Evolutionary conservation across 2,329 filamentous ascomycete genomes (phyloP).

Genomic region (Hyphodiscus sp.): DNA sequence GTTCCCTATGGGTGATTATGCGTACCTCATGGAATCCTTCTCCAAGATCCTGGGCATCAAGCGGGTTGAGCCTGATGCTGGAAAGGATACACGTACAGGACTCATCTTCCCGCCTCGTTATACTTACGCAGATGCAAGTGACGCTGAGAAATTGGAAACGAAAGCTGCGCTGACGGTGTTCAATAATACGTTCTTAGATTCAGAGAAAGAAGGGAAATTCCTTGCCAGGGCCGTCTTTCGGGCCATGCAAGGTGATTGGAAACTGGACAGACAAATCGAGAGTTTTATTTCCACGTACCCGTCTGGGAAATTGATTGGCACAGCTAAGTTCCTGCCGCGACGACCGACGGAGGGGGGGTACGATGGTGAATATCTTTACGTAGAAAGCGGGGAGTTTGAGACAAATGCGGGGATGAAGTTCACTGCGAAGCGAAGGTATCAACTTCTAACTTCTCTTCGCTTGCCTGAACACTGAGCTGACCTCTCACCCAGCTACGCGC

Average conservation of each 20-base stretch:
- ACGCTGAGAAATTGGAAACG: constrained; percentile 39
- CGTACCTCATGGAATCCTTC: constrained; percentile 68
- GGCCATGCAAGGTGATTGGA: constrained; percentile 65
- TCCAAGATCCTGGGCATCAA: constrained; percentile 49
- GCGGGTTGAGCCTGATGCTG: constrained; percentile 30
- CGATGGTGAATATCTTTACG: constrained; percentile 54
- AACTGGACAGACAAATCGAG: constrained; percentile 48
- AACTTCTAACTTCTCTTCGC: background rate
- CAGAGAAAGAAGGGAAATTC: constrained; percentile 36
- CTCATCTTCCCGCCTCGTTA: constrained; percentile 41
- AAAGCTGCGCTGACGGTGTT: constrained; percentile 34
- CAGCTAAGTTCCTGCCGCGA: constrained; percentile 57
- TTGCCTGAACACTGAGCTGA: background rate
- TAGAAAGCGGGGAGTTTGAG: constrained; percentile 60
- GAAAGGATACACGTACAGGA: constrained; percentile 33
- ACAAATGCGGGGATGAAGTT: constrained; percentile 36
- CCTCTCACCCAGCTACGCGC: constrained; percentile 64
- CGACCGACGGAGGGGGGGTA: constrained; percentile 44
- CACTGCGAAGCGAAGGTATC: constrained; percentile 23
- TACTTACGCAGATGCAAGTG: constrained; percentile 33
- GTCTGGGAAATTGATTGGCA: constrained; percentile 58
- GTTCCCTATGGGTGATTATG: constrained; percentile 79
- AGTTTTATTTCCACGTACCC: constrained; percentile 52
- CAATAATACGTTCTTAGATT: constrained; percentile 14
- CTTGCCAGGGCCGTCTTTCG: constrained; percentile 63